Evolutionary conservation across 2,329 filamentous ascomycete species (phyloP), one percentile per base, ranked within the genome.

Genomic region (Ophiosphaerella korrae): DNA sequence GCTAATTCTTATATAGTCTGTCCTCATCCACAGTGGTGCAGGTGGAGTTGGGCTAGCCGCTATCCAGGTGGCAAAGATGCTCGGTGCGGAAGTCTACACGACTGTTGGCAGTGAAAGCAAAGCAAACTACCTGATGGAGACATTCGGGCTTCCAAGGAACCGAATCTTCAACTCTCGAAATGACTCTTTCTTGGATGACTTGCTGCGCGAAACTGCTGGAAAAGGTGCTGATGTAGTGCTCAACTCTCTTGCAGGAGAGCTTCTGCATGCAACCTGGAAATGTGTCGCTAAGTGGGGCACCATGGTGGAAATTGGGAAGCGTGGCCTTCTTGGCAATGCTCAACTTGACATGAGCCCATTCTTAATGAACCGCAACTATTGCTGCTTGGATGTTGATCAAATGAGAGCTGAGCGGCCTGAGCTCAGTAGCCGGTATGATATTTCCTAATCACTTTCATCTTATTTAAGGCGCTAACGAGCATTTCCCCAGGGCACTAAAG

Each of bases 231-330:
- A 75, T 51, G 36, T 73, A 1, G 60, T 74, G 2, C 42, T 72
- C 2, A 72, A 72, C 39, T 66, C 63, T 7, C 50, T 72, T 4
- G 42, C 56, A 5, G 68, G 67, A 14, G 65, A 72, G 7, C 36
- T 60, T 5, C 48, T 72, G 2, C 42, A 58, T 14, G 73, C 72
- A 1, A 77, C 73, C 0, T 82, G 76, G 77, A 54, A 70, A 7
- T 78, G 76, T 36, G 65, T 82, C 1, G 78, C 78, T 1, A 48
- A 58, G 23, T 45, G 37, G 33, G 62, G 62, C 4, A 53, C 18
- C 7, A 49, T 62, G 48, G 42, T 65, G 12, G 62, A 65, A 50
- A 45, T 65, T 23, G 62, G 62, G 5, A 65, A 61, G 45, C 39
- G 44, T 12, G 62, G 63, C 21, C 21, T 63, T 35, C n/a, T 60